Base-by-base conservation (phyloP, 2,329 filamentous ascomycete species). In the Epichloe typhina region DNA sequence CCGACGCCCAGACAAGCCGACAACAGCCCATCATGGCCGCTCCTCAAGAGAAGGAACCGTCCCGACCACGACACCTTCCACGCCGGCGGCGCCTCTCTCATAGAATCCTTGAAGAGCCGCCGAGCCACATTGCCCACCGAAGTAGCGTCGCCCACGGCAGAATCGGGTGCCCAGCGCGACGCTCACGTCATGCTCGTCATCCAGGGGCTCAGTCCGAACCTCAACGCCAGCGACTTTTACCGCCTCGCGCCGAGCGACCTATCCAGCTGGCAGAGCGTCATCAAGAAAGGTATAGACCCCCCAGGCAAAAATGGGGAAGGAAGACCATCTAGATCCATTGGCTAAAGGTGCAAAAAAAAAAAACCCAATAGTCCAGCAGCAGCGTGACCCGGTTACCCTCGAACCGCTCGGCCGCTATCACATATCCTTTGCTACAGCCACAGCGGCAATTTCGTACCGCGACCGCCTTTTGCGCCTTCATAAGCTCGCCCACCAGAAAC, bases 201-300 rank as follows among this genome's bases (percentile, higher is more conserved):
- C 38, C 70, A 70, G 19, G 75, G 78, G 39, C 74, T 79, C 5
- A 79, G 77, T 58, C 73, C 73, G 51, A 74, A 76, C 19, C 72
- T 90, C 42, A 70, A 72, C 19, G 77, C 83, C 57, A 77, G 75
- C 56, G 86, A 91, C 67, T 90, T 91, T 65, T 74, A 79, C 55
- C 81, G 85, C 50, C 66, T 89, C 17, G 74, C 80, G 5, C 75
- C 76, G 2, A 77, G 74, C 58, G 79, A 86, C 57, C 75, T 90
- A 36, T 79, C 84, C 54, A 75, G 75, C 40, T 89, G 86, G 85
- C 72, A 76, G 9, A 73, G 72, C 50, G 79, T 79, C 31, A 80
- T 88, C 52, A 66, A 72, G 39, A 77, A 80, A 65, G 71, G 77
- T 77, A 64, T 41, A 1, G n/a, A 15, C 36, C 21, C 5, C 36